Evolutionary conservation across 179 eudicot genomes (phyloP).

Genomic region (Corrigiola litoralis): DNA sequence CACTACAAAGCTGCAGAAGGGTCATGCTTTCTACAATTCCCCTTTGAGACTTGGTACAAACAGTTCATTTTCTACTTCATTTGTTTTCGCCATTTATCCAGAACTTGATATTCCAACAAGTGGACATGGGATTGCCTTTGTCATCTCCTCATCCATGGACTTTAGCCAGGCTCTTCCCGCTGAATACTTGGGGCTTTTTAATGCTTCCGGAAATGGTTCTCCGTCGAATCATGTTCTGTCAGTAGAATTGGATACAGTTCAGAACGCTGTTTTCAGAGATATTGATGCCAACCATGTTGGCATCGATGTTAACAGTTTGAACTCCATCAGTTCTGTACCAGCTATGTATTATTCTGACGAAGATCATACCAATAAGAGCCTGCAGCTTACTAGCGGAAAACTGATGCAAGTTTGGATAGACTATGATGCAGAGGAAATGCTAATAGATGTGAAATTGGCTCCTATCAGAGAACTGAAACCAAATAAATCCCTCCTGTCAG

Average conservation of each 20-base stretch:
- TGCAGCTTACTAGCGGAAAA: conserved; percentile 20
- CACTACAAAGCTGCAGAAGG: neutral
- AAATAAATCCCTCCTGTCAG: conserved; percentile 14
- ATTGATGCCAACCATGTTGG: conserved; percentile 33
- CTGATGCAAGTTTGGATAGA: conserved; percentile 41
- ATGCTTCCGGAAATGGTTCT: neutral
- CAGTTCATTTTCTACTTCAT: conserved; percentile 27
- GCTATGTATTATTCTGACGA: conserved; percentile 14
- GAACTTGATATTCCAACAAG: neutral
- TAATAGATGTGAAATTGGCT: conserved; percentile 27
- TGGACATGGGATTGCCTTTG: conserved; percentile 31
- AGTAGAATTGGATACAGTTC: conserved; percentile 24
- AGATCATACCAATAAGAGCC: neutral
- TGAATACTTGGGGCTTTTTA: conserved; percentile 27
- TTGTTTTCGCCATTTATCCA: conserved; percentile 29
- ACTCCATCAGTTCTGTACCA: neutral
- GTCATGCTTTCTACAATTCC: conserved; percentile 16
- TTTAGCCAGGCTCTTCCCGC: neutral
- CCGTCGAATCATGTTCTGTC: conserved; percentile 26
- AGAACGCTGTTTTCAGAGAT: neutral
- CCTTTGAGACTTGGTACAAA: conserved; percentile 2
- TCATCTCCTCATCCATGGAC: conserved; percentile 17
- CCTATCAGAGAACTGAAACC: conserved; percentile 23
- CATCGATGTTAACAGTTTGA: conserved; percentile 23
- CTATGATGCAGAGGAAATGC: conserved; percentile 12